These are phyloP conservation scores for Kodamaea ohmeri DNA, from an alignment of 1,139 yeast species.

Conservation along the genomic window DNA sequence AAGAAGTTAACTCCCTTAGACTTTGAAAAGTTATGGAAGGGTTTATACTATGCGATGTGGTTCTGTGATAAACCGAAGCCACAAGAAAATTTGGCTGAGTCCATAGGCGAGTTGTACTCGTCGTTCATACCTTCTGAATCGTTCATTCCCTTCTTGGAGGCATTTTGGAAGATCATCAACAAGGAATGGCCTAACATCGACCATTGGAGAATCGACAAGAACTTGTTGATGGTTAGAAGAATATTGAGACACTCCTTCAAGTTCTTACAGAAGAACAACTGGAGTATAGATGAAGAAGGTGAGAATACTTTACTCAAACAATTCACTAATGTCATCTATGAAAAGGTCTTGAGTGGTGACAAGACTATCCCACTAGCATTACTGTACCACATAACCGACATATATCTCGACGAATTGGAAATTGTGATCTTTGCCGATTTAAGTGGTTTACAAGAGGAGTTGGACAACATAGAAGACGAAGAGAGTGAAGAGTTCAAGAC, in stretches of 20 bases:
- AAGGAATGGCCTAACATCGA: conserved; percentile 86
- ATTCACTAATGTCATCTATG: conserved; percentile 44
- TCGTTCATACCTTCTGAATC: conserved; percentile 41
- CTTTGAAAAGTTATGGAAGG: conserved; percentile 87
- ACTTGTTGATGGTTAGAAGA: conserved; percentile 74
- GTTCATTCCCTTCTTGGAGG: conserved; percentile 55
- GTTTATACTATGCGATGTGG: conserved; percentile 93
- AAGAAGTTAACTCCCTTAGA: conserved; percentile 42
- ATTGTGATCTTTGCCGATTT: conserved; percentile 52
- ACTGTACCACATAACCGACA: conserved; percentile 82
- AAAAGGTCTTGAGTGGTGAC: conserved; percentile 50
- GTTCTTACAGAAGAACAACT: conserved; percentile 51
- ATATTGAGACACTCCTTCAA: conserved; percentile 64
- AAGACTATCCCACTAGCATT: conserved; percentile 67
- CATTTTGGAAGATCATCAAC: conserved; percentile 80
- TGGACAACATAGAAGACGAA: conserved; percentile 31
- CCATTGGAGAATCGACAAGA: conserved; percentile 85
- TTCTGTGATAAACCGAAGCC: conserved; percentile 90
- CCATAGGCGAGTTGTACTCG: conserved; percentile 62
- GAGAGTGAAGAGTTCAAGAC: conserved; percentile 27
- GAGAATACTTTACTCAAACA: conserved; percentile 42
- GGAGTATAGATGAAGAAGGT: conserved; percentile 33
- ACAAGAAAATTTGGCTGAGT: conserved; percentile 79
- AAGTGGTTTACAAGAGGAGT: conserved; percentile 41
- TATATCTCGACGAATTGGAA: conserved; percentile 81